Base-by-base conservation (phyloP, 192 early-diverging fungal species). In the Radiomyces spectabilis region DNA sequence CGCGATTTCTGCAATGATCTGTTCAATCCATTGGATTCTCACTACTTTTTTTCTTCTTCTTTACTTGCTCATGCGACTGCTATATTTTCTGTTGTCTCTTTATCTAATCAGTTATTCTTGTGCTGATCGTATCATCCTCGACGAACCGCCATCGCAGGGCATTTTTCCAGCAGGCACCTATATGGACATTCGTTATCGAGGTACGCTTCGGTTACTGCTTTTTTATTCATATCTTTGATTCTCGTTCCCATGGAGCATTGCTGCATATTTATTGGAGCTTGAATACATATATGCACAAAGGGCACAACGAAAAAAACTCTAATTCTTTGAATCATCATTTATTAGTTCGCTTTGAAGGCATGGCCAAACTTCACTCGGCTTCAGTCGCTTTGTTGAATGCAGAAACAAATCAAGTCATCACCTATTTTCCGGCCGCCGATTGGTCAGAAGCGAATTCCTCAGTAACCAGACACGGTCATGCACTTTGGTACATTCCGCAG, bases 101-200 rank as follows among this genome's bases (percentile, higher is more conserved):
- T n/a, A n/a, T n/a, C n/a, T n/a, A n/a, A n/a, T n/a, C n/a, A n/a
- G n/a, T n/a, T n/a, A n/a, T n/a, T n/a, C n/a, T n/a, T n/a, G n/a
- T n/a, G n/a, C n/a, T 25, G 46, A 48, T 48, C 46, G 46, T 7
- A 48, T 48, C 24, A 48, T 31, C 24, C 24, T 48, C 24, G 4
- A 48, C 16, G 24, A 48, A 31, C 46, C 46, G 15, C 7, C 15
- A 12, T 15, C 7, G 9, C 15, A 26, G 15, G 24, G 27, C 24
- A 48, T 13, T 7, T 48, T 9, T 26, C 9, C 15, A 12, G 25
- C 46, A 31, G 46, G 46, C 15, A 29, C 46, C 24, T 15, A 25
- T 27, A 48, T 48, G 46, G 12, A 27, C 21, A 48, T 48, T 48
- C 25, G 30, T 48, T 48, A 48, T 48, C 13, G 25, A 48, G 46